Evolutionary conservation across 495 filamentous ascomycete genomes (phyloP).

Genomic region (Xylaria acuta): DNA sequence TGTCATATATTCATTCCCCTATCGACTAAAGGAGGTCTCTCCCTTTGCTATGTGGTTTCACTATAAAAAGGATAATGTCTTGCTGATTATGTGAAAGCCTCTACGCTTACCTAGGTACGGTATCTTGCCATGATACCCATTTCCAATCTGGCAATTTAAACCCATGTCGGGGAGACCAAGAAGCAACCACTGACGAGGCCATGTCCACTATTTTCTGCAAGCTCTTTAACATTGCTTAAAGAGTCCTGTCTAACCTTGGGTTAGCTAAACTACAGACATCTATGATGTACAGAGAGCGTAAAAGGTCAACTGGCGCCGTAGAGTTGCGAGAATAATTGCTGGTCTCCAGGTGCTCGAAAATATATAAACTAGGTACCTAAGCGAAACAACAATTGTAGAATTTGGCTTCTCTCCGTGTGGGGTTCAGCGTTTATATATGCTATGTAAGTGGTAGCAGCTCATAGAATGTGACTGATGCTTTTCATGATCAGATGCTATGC

Average conservation of each 20-base stretch:
- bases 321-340: not conserved
- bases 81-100: not conserved
- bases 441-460: slow-evolving; percentile 4
- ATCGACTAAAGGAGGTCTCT: not conserved
- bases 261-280: not conserved
- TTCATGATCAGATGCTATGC: not conserved
- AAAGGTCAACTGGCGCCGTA: not conserved
- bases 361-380: not conserved
- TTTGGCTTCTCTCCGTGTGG: not conserved
- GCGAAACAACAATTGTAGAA: not conserved
- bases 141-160: slow-evolving; percentile 9
- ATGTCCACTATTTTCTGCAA: slow-evolving; percentile 28
- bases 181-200: not conserved
- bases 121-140: not conserved
- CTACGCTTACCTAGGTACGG: not conserved
- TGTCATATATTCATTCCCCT: too few relatives aligned
- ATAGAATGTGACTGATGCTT: not conserved
- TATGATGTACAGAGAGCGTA: not conserved
- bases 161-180: slow-evolving; percentile 8
- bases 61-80: not conserved
- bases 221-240: slow-evolving; percentile 21
- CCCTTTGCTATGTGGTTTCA: not conserved
- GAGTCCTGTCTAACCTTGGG: not conserved
- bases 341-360: not conserved
- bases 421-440: slow-evolving; percentile 7